A percentile compares a stretch with the other conserved stretches of the same genome.
phyloP scores from a whole-genome alignment of 345 rosid species.

The Theobroma cacao region DNA sequence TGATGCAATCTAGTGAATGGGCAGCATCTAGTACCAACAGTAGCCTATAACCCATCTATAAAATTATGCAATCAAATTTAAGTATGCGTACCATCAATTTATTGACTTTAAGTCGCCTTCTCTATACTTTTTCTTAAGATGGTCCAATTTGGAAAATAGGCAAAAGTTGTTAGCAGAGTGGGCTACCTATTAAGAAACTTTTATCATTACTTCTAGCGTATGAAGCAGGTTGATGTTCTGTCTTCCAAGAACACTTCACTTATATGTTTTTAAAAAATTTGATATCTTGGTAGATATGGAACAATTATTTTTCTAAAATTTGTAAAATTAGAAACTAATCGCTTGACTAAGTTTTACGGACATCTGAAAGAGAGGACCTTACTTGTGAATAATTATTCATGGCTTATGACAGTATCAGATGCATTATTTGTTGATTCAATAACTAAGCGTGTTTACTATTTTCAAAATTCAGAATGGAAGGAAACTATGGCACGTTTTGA shows the following conservation, averaged over 20 bases:
- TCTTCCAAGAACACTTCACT: background rate
- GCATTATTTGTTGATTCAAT: background rate
- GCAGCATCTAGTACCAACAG: background rate
- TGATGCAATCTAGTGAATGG: background rate
- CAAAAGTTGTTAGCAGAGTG: background rate
- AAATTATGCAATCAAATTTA: background rate
- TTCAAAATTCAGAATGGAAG: background rate
- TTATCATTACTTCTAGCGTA: background rate
- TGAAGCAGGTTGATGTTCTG: background rate
- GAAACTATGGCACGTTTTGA: background rate
- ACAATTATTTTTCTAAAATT: background rate
- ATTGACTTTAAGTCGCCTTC: background rate
- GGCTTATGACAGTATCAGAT: background rate
- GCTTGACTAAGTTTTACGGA: background rate
- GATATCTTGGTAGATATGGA: background rate
- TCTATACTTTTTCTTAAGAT: background rate
- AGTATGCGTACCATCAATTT: background rate
- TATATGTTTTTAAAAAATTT: background rate
- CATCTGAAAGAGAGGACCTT: background rate
- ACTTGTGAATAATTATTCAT: background rate
- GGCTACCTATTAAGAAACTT: background rate
- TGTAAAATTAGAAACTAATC: background rate
- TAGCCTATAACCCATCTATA: background rate
- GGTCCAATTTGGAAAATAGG: background rate
- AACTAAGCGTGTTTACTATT: background rate